Evolutionary conservation across 768 basidiomycete species (phyloP), one percentile per base, ranked within the genome.

Genomic region (Lactarius hatsudake): DNA sequence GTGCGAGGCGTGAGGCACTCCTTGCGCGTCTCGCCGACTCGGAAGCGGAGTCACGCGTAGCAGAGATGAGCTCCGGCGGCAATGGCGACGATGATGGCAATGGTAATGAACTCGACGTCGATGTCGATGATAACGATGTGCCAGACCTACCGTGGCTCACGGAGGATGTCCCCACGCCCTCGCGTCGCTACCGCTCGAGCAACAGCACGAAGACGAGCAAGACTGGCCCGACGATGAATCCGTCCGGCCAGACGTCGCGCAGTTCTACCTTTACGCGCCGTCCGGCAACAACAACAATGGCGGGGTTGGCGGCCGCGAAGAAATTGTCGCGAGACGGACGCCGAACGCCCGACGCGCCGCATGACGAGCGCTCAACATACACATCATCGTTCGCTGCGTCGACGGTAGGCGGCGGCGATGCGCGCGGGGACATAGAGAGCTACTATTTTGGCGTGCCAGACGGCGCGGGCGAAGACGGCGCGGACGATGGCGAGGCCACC

Each of bases 361-460:
- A 59, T 23, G 71, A 70, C 57, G 70, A 71, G 38, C 62, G 63
- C 20, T 67, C 65, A 60, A 58, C 65, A 17, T 71, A 64, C 30
- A 63, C 65, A 5, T 45, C 43, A n/a, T 60, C 61, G 2, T 54
- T 53, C 17, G 59, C 59, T 30, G 26, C 17, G 15, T 56, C 69
- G 36, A 28, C 53, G 15, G 30, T 18, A 36, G 18, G 34, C 36
- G n/a, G 48, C 40, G 53, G 40, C 54, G 53, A 59, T 48, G 6
- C 36, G 55, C 26, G 55, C 40, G 51, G 51, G 15, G 68, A 54
- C 5, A 36, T 67, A 23, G 23, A 59, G 48, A 67, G 38, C 30
- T 54, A 63, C 38, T 63, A 67, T 13, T 67, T 51, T 38, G 57
- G 36, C 20, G 65, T 43, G 8, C 38, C 30, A 10, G 57, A 62